Percentiles rank a stretch among this genome's conserved stretches.
phyloP scores from a whole-genome alignment of 805 yeast species.

The Candida lessepsii region DNA sequence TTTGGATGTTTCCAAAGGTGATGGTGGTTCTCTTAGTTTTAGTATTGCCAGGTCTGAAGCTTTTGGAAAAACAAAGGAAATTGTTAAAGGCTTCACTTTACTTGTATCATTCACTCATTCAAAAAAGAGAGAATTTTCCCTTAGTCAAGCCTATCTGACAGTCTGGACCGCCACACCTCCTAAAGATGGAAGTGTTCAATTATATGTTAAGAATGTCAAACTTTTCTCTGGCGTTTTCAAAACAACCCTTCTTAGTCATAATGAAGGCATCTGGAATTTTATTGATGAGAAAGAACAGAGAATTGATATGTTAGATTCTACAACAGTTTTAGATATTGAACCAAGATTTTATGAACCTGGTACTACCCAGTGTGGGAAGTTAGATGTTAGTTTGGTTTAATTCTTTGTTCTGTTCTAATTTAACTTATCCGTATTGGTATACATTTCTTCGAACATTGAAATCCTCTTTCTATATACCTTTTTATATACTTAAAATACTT shows the following conservation, averaged over 20 bases:
- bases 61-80: conserved; percentile 4
- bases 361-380: conserved; percentile 1
- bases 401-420: neutral
- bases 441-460: no score
- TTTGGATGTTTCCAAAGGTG: conserved; percentile 15
- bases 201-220: conserved; percentile 12
- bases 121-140: neutral
- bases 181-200: conserved; percentile 12
- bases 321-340: conserved; percentile 4
- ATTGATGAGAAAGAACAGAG: neutral
- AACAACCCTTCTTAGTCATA: neutral
- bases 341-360: conserved; percentile 5
- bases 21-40: conserved; percentile 17
- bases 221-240: conserved; percentile 7
- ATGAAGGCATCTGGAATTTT: conserved; percentile 4
- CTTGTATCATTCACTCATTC: neutral
- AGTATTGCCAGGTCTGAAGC: conserved; percentile 9
- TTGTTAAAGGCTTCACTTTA: neutral
- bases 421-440: no score
- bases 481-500: neutral
- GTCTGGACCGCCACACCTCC: conserved; percentile 12
- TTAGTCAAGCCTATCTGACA: conserved; percentile 5
- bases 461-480: neutral
- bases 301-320: conserved; percentile 7
- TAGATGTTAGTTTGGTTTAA: conserved; percentile 4